Evolutionary conservation across 345 rosid genomes (phyloP).

Genomic region (Lepidium aucheri): DNA sequence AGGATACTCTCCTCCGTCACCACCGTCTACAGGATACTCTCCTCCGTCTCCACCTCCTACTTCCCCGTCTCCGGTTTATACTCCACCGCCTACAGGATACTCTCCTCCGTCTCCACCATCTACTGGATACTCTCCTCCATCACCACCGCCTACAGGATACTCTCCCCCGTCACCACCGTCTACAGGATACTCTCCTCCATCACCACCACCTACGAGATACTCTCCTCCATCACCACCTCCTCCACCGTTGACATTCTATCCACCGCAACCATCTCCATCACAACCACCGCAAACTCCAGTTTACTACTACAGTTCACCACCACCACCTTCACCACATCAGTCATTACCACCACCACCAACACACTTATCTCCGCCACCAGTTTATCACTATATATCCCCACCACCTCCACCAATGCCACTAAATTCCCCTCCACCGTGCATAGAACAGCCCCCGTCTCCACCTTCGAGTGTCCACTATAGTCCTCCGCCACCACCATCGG

Average conservation of each 20-base stretch:
- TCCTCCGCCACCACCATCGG: conserved; percentile 52
- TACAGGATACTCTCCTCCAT: not conserved
- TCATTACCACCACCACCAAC: conserved; percentile 47
- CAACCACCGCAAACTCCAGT: too few relatives aligned
- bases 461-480: conserved; percentile 25
- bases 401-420: conserved; percentile 40
- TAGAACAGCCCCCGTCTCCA: conserved; percentile 17
- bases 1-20: conserved; percentile 6
- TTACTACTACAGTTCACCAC: conserved; percentile 39
- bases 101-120: conserved; percentile 44
- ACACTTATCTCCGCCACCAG: conserved; percentile 44
- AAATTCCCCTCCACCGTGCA: conserved; percentile 33
- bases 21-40: not conserved
- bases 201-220: conserved; percentile 14
- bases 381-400: conserved; percentile 5
- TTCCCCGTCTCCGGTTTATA: too few relatives aligned
- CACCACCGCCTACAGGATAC: conserved; percentile 1
- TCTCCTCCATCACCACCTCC: conserved; percentile 14
- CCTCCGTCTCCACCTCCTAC: conserved; percentile 14
- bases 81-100: conserved; percentile 22
- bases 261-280: too few relatives aligned
- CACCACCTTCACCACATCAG: conserved; percentile 25
- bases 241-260: conserved; percentile 32
- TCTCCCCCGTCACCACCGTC: conserved; percentile 22
- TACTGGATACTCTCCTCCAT: conserved; percentile 21